Base-by-base conservation (phyloP, 768 basidiomycete species). In the Tylopilus rubrobrunneus region DNA sequence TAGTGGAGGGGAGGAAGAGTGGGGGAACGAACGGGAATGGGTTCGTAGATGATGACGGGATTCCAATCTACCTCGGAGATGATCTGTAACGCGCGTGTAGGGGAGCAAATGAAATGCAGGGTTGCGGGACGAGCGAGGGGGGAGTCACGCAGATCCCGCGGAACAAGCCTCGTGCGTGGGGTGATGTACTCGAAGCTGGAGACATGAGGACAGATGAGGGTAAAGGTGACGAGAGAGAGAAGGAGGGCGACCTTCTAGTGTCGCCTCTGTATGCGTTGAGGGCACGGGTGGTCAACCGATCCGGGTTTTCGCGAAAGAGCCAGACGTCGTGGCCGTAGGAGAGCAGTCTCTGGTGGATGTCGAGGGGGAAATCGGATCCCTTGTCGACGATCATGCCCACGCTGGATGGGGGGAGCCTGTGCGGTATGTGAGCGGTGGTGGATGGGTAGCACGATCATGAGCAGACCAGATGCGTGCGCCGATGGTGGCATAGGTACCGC, bases 31-130 rank as follows among this genome's bases (percentile, higher is more conserved):
- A 92, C 91, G 53, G 91, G 92, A 57, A 93, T 88, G 2, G 93
- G 93, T 70, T 95, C 92, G 60, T 86, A 96, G 41, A 94, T 82
- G 2, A 81, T 77, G 43, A 73, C 72, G 5, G 92, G 87, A 8
- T 71, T 62, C 89, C 92, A 92, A 10, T 73, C 64, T 12, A 87
- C 76, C 66, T 94, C 86, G 34, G 79, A 76, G 56, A 89, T 73
- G 53, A 95, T 86, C 5, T 73, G 72, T 14, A 74, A 67, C 5
- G 90, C 89, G 41, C 93, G 80, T 2, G 74, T 66, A 0, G 93
- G 92, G 4, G 91, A 91, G 65, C 92, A 95, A 21, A 93, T 84
- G 61, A 92, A 92, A 68, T 97, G 93, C 41, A 96, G 62, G 19
- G 75, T 76, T 17, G 68, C 62, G 14, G 91, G 73, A 34, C 70